These are phyloP conservation scores for Hypomontagnella monticulosa DNA, from an alignment of 495 filamentous ascomycete species.

Conservation along the genomic window DNA sequence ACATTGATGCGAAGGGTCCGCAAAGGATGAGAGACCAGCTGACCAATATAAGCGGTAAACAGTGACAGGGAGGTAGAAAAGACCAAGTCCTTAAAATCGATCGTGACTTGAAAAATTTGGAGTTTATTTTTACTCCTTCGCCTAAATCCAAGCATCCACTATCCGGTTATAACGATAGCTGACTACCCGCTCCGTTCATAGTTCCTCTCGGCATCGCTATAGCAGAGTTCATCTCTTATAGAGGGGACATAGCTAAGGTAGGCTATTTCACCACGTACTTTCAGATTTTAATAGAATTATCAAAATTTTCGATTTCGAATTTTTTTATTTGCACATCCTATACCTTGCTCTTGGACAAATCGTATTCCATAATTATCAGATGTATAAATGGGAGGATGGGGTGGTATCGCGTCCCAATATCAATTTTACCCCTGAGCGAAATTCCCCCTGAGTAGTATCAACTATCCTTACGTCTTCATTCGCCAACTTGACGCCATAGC, in stretches of 20 bases:
- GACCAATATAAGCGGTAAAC: constrained; percentile 9
- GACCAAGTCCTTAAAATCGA: background rate
- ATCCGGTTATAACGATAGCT: constrained; percentile 4
- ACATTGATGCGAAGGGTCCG: background rate
- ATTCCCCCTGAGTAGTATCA: background rate
- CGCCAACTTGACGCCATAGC: constrained; percentile 9
- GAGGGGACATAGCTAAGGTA: too few species aligned
- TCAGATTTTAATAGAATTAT: too few species aligned
- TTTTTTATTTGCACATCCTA: too few species aligned
- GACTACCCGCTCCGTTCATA: background rate
- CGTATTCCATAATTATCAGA: background rate
- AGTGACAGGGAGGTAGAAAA: background rate
- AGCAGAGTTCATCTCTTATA: too few species aligned
- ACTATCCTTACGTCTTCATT: constrained; percentile 1
- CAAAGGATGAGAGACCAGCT: constrained; percentile 6
- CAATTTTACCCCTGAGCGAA: background rate
- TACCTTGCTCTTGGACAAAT: background rate
- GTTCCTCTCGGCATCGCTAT: too few species aligned
- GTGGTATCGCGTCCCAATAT: background rate
- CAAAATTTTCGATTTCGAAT: too few species aligned
- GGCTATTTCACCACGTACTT: too few species aligned
- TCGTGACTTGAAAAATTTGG: constrained; percentile 26
- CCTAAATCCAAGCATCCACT: background rate
- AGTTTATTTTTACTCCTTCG: background rate
- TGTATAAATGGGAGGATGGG: background rate